phyloP scores from a whole-genome alignment of 192 early-diverging fungal genomes.

The Umbelopsis sp. region DNA sequence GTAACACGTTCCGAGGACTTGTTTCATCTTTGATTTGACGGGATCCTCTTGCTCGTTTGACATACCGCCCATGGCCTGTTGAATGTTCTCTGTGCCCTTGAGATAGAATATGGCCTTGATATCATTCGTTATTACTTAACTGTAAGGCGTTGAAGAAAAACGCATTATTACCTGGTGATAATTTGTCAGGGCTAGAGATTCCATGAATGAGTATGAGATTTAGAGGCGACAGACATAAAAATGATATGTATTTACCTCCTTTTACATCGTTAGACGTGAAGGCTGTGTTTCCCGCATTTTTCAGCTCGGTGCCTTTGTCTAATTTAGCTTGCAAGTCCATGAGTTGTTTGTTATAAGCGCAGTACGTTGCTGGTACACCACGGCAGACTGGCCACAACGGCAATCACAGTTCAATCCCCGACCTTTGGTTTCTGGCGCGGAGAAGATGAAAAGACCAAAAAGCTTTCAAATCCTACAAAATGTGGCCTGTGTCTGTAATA shows the following conservation, averaged over 20 bases:
- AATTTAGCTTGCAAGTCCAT: slow-evolving; percentile 18
- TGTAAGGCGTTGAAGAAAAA: not conserved
- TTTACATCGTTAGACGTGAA: slow-evolving; percentile 11
- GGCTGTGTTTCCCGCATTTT: slow-evolving; percentile 11
- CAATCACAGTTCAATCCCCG: too few species aligned
- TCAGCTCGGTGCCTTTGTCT: slow-evolving; percentile 24
- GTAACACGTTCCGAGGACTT: slow-evolving; percentile 17
- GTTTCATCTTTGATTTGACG: slow-evolving; percentile 3
- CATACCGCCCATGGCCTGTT: not conserved
- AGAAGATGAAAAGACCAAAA: too few species aligned
- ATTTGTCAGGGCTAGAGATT: slow-evolving; percentile 5
- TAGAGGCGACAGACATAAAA: not conserved
- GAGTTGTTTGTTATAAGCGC: too few species aligned
- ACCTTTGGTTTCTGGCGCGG: too few species aligned
- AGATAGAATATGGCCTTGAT: slow-evolving; percentile 22
- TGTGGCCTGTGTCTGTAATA: too few species aligned
- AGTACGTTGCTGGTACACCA: too few species aligned
- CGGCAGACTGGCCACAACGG: too few species aligned
- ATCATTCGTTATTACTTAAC: not conserved
- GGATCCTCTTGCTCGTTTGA: not conserved
- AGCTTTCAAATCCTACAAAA: too few species aligned
- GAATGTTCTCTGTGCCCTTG: slow-evolving; percentile 14
- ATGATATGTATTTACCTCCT: not conserved
- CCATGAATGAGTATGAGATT: not conserved
- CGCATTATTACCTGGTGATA: slow-evolving; percentile 21